These are phyloP conservation scores for Astrothelium macrocarpum DNA, from an alignment of 495 filamentous ascomycete species.

Conservation along the genomic window DNA sequence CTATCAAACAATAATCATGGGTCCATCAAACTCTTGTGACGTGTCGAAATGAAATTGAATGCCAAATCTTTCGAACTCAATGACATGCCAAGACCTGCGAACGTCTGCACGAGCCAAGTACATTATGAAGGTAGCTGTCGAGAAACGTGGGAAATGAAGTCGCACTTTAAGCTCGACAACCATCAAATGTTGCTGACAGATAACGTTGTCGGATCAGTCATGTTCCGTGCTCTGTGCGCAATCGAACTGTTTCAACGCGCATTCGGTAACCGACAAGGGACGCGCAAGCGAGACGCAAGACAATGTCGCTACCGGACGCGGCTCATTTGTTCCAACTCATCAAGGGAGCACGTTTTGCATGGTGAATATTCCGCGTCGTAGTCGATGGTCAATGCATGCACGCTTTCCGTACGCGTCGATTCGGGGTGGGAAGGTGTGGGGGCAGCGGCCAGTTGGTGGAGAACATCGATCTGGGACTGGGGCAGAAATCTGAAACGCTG, in stretches of 20 bases:
- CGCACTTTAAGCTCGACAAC: not conserved
- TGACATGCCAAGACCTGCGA: not conserved
- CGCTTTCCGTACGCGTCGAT: too few species aligned
- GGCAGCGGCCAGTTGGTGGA: not conserved
- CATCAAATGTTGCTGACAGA: not conserved
- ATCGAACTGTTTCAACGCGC: not conserved
- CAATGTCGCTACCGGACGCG: not conserved
- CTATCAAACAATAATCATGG: not conserved
- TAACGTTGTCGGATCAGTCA: not conserved
- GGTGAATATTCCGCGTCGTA: not conserved
- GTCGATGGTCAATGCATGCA: too few species aligned
- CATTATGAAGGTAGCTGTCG: too few species aligned
- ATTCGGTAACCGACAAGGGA: not conserved
- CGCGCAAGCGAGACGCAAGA: not conserved
- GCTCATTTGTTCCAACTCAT: too few species aligned
- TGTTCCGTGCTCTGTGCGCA: not conserved
- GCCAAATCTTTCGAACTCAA: not conserved
- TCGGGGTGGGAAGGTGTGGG: too few species aligned
- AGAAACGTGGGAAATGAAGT: not conserved
- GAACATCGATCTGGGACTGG: not conserved
- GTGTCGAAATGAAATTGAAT: not conserved
- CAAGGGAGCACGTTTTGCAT: too few species aligned
- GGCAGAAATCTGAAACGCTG: slow-evolving; percentile 1
- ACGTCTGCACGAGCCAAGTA: not conserved
- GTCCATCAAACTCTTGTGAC: not conserved